Percentiles rank a stretch among this genome's conserved stretches.
These are phyloP conservation scores for Tetrapisispora phaffii DNA, from an alignment of 805 yeast species.

Conservation along the genomic window DNA sequence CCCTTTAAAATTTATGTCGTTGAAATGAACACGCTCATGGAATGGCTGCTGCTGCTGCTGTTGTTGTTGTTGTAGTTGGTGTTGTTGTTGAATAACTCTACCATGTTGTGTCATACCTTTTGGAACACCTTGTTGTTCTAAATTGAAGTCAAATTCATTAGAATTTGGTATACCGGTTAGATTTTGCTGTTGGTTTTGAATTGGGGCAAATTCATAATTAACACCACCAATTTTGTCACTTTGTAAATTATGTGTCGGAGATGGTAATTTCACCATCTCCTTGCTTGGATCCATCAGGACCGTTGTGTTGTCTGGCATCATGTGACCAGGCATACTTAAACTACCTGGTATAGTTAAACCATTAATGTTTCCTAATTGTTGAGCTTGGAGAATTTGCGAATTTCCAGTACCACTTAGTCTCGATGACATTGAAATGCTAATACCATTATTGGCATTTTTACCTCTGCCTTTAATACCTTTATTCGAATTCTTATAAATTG, in stretches of 20 bases:
- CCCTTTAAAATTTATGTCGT: conserved; percentile 19
- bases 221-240: conserved; percentile 2
- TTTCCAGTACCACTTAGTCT: not conserved
- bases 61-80: conserved; percentile 6
- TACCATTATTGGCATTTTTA: conserved; percentile 29
- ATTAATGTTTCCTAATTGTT: not conserved
- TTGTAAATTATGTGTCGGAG: conserved; percentile 1
- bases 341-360: not conserved
- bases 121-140: conserved; percentile 8
- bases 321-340: not conserved
- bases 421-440: not conserved
- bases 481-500: conserved; percentile 77
- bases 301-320: not conserved
- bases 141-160: conserved; percentile 13
- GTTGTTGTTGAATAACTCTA: conserved; percentile 6
- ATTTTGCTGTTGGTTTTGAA: conserved; percentile 1
- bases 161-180: not conserved
- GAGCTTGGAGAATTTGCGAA: not conserved
- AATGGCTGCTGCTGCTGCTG: conserved; percentile 7
- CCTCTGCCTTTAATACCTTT: conserved; percentile 92
- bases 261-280: conserved; percentile 1
- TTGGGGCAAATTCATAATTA: conserved; percentile 3
- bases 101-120: conserved; percentile 6
- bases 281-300: conserved; percentile 1
- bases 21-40: conserved; percentile 16